A percentile compares a stretch with the other conserved stretches of the same genome.
Conservation (phyloP, 2,329 filamentous ascomycete species). For the Diplodia scrobiculata region DNA sequence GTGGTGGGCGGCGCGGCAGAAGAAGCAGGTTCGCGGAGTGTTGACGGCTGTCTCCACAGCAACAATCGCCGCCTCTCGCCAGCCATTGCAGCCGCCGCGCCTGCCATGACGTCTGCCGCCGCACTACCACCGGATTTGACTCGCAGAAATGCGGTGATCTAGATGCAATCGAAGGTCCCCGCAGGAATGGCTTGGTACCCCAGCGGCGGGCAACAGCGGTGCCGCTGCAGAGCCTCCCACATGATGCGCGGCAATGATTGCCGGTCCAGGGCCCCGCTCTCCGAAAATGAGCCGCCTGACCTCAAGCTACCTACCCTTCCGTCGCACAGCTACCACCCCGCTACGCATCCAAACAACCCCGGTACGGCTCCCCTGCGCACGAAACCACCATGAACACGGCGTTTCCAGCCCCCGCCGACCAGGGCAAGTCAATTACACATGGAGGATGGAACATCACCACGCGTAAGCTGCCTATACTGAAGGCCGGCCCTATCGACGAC, state of each 20-base stretch:
- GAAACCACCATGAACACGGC: conserved; percentile 5
- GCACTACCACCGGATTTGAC: neutral
- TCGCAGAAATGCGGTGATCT: neutral
- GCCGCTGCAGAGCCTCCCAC: conserved; percentile 14
- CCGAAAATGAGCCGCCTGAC: conserved; percentile 27
- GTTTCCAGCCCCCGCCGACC: conserved; percentile 31
- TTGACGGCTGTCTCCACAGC: conserved; percentile 28
- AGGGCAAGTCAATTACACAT: conserved; percentile 43
- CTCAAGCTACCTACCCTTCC: neutral
- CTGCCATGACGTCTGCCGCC: neutral
- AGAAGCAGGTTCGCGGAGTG: conserved; percentile 18
- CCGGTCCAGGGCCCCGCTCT: conserved; percentile 1
- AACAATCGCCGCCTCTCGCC: conserved; percentile 20
- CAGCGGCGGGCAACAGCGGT: neutral
- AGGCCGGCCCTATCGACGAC: conserved; percentile 82
- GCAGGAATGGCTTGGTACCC: neutral
- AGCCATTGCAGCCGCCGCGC: neutral
- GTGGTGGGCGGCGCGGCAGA: conserved; percentile 5
- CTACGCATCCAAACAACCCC: neutral
- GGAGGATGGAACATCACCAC: conserved; percentile 72
- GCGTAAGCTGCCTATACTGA: conserved; percentile 92
- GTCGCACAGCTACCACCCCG: neutral
- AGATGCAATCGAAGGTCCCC: neutral
- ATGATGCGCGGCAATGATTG: conserved; percentile 19
- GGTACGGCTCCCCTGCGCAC: no score